phyloP scores from a whole-genome alignment of 2,329 filamentous ascomycete species.

The Colletotrichum magnum region DNA sequence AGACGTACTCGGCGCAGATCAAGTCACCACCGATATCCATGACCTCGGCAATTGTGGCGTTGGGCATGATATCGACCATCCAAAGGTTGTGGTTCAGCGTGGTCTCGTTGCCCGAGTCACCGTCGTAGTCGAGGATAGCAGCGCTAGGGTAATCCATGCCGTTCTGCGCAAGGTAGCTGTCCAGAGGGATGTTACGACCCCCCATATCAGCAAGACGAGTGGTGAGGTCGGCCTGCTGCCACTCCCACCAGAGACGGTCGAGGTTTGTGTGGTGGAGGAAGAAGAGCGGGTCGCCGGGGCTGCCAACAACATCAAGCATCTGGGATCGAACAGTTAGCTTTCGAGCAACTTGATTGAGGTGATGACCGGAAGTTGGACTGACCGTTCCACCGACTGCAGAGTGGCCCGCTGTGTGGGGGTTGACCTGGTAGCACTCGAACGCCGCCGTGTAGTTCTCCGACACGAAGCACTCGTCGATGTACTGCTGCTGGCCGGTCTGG shows the following conservation, averaged over 20 bases:
- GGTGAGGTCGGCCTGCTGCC: constrained; percentile 37
- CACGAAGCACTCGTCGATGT: constrained; percentile 32
- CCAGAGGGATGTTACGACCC: constrained; percentile 20
- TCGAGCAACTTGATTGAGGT: background rate
- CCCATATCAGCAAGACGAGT: constrained; percentile 27
- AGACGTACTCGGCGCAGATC: constrained; percentile 47
- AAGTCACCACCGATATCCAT: constrained; percentile 46
- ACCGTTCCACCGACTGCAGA: constrained; percentile 35
- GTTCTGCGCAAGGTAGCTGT: constrained; percentile 22
- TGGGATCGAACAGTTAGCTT: background rate
- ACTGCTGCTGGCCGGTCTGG: constrained; percentile 23
- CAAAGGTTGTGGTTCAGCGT: constrained; percentile 47
- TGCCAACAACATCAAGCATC: constrained; percentile 34
- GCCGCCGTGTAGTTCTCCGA: constrained; percentile 27
- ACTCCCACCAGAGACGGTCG: constrained; percentile 36
- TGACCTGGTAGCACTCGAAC: constrained; percentile 29
- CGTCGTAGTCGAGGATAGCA: constrained; percentile 25
- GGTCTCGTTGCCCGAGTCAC: constrained; percentile 41
- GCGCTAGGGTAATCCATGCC: constrained; percentile 19
- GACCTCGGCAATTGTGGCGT: constrained; percentile 45
- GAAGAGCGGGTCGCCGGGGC: constrained; percentile 34
- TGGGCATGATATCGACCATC: constrained; percentile 46
- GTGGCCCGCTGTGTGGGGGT: constrained; percentile 31
- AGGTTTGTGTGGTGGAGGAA: constrained; percentile 37
- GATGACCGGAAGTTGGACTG: background rate